Percentiles rank a stretch among this genome's conserved stretches.
Conservation (phyloP, 1,284 basidiomycete genomes). For the Melanopsichium pennsylvanicum region DNA sequence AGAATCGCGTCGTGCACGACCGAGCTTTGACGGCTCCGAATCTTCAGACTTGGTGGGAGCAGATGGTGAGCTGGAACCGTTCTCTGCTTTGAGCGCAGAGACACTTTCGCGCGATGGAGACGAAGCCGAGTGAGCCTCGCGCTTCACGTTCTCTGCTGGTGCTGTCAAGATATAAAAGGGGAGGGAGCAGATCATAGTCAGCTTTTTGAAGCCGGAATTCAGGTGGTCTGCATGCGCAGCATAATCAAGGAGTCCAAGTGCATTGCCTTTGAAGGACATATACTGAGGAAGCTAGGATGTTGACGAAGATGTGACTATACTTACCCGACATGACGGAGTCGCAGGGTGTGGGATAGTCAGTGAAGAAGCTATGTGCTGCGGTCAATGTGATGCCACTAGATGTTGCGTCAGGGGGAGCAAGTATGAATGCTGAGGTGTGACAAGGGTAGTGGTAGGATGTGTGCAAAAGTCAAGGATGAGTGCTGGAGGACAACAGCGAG, state of each 20-base stretch:
- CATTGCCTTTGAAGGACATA: too few species aligned
- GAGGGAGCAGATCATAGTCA: not conserved
- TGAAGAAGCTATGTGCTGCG: not conserved
- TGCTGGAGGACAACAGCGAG: too few species aligned
- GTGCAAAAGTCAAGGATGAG: too few species aligned
- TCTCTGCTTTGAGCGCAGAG: conserved; percentile 7
- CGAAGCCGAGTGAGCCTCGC: conserved; percentile 6
- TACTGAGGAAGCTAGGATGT: too few species aligned
- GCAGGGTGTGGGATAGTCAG: not conserved
- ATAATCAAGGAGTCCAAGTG: too few species aligned
- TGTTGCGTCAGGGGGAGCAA: too few species aligned
- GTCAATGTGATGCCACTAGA: too few species aligned
- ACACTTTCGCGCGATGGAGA: conserved; percentile 4
- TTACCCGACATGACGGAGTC: conserved; percentile 29
- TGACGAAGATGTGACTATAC: not conserved
- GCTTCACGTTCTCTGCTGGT: conserved; percentile 16
- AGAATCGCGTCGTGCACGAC: conserved; percentile 33
- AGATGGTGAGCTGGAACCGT: not conserved
- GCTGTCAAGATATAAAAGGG: conserved; percentile 2
- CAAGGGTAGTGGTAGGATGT: too few species aligned
- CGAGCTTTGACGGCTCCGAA: conserved; percentile 10
- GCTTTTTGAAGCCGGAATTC: not conserved
- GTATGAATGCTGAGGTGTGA: too few species aligned
- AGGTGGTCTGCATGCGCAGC: too few species aligned
- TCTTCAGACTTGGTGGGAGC: conserved; percentile 8